These are phyloP conservation scores for Gynandropsis gynandra DNA, from an alignment of 345 rosid species.

Conservation along the genomic window DNA sequence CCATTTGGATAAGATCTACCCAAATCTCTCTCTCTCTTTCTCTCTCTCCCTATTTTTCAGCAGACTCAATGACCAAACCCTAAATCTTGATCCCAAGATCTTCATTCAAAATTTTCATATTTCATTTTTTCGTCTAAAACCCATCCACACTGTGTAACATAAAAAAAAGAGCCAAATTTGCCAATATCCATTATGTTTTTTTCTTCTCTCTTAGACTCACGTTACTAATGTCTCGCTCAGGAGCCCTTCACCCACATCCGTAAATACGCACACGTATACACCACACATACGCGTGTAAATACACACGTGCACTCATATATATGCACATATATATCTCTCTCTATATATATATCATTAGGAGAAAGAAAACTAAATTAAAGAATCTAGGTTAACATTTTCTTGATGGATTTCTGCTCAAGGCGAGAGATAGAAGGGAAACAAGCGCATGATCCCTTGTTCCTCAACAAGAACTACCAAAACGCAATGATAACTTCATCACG, in stretches of 20 bases:
- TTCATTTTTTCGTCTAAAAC: constrained; percentile 16
- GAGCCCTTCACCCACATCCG: neutral
- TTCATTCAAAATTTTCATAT: constrained; percentile 4
- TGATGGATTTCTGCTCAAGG: constrained; percentile 42
- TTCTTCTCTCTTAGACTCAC: neutral
- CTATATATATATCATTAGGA: constrained; percentile 3
- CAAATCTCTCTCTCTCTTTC: constrained; percentile 26
- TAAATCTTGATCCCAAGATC: constrained; percentile 23
- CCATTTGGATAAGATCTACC: constrained; percentile 44
- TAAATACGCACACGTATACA: too few relatives aligned
- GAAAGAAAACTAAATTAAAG: constrained; percentile 6
- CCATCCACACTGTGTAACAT: constrained; percentile 5
- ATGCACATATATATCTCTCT: constrained; percentile 11
- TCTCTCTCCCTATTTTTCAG: constrained; percentile 18
- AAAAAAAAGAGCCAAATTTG: neutral
- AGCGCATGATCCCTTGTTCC: constrained; percentile 56
- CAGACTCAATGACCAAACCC: constrained; percentile 26
- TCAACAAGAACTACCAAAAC: constrained; percentile 12
- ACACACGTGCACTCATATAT: too few relatives aligned
- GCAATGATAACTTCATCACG: constrained; percentile 22
- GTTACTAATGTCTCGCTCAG: constrained; percentile 21
- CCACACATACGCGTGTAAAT: too few relatives aligned
- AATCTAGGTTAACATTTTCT: constrained; percentile 19
- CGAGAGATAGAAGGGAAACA: constrained; percentile 79
- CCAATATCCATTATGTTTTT: neutral